Percentiles rank a stretch among this genome's conserved stretches.
Conservation (phyloP, 306 rosid species). For the Gynostemma pentaphyllum region DNA sequence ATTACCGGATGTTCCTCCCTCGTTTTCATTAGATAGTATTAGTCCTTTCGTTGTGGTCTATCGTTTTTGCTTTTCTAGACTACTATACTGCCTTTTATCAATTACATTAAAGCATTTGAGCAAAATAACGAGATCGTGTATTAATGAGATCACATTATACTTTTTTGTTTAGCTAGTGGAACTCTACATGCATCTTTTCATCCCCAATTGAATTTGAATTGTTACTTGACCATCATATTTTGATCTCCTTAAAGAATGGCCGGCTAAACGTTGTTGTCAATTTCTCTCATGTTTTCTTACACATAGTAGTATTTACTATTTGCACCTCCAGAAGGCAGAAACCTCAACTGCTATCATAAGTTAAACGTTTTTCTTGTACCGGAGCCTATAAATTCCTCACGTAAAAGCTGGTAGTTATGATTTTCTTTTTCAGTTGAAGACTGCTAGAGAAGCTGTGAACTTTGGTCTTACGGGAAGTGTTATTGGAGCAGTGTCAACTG, state of each 20-base stretch:
- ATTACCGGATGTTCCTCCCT: background rate
- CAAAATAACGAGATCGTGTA: background rate
- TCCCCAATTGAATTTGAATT: background rate
- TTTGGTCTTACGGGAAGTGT: constrained; percentile 52
- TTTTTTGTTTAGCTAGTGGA: background rate
- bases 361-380: too few relatives aligned
- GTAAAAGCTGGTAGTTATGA: background rate
- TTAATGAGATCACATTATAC: background rate
- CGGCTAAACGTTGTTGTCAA: background rate
- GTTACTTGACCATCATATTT: background rate
- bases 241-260: background rate
- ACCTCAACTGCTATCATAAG: background rate
- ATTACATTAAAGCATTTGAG: too few relatives aligned
- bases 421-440: constrained; percentile 45
- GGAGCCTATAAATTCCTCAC: background rate
- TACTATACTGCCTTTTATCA: background rate
- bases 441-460: constrained; percentile 56
- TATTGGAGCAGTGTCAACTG: constrained; percentile 69
- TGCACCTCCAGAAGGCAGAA: background rate
- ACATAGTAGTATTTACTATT: background rate
- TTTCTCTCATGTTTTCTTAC: background rate
- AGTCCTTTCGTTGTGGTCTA: background rate
- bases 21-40: background rate
- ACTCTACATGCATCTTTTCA: too few relatives aligned
- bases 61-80: background rate